These are phyloP conservation scores for Talaromyces sp. DNA, from an alignment of 2,329 filamentous ascomycete genomes.

Conservation along the genomic window DNA sequence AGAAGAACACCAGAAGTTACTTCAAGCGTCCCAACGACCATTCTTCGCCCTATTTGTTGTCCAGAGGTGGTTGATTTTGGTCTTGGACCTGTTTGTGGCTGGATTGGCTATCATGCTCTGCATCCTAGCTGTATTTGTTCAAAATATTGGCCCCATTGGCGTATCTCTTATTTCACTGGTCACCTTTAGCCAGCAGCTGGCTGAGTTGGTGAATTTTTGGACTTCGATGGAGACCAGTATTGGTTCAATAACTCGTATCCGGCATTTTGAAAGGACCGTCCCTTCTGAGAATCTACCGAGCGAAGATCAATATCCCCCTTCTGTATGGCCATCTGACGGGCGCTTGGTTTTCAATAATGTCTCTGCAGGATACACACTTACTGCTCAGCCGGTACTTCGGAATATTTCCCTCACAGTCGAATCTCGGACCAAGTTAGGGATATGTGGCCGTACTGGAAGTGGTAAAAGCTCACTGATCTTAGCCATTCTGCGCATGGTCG, in stretches of 20 bases:
- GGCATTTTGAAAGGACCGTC: slow-evolving; percentile 43
- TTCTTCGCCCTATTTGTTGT: slow-evolving; percentile 56
- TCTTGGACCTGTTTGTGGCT: slow-evolving; percentile 50
- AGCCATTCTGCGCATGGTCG: slow-evolving; percentile 42
- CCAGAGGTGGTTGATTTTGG: slow-evolving; percentile 56
- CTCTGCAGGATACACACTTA: not conserved
- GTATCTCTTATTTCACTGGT: slow-evolving; percentile 54
- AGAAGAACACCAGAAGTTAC: slow-evolving; percentile 45
- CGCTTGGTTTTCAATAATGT: not conserved
- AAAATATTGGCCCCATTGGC: slow-evolving; percentile 49
- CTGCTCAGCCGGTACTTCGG: not conserved
- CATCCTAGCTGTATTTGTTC: slow-evolving; percentile 41
- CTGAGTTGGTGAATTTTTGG: slow-evolving; percentile 52
- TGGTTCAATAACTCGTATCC: slow-evolving; percentile 54
- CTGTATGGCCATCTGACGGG: not conserved
- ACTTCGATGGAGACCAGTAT: slow-evolving; percentile 57
- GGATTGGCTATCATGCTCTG: slow-evolving; percentile 36
- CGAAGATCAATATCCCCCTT: not conserved
- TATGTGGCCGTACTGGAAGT: slow-evolving; percentile 33
- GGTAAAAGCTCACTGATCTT: slow-evolving; percentile 44
- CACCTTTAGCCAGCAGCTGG: slow-evolving; percentile 51
- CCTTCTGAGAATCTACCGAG: slow-evolving; percentile 39
- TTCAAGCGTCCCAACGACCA: slow-evolving; percentile 55
- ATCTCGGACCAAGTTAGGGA: slow-evolving; percentile 37
- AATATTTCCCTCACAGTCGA: slow-evolving; percentile 40